phyloP scores from a whole-genome alignment of 2,329 filamentous ascomycete genomes.

The Cladosporium sp. region DNA sequence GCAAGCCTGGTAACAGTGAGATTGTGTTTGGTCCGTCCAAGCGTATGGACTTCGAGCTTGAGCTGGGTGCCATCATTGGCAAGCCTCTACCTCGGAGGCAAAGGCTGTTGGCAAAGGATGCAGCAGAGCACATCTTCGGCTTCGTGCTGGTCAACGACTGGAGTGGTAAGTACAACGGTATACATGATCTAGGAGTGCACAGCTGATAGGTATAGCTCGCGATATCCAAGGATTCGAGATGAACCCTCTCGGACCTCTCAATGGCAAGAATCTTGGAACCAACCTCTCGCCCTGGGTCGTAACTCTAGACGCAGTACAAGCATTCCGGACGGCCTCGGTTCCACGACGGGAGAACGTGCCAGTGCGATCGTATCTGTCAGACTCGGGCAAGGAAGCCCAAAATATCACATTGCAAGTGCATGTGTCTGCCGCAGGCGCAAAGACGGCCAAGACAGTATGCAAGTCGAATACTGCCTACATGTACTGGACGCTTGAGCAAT shows the following conservation, averaged over 20 bases:
- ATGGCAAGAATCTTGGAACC: conserved; percentile 58
- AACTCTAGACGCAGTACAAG: conserved; percentile 51
- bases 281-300: conserved; percentile 60
- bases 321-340: conserved; percentile 24
- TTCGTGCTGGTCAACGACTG: conserved; percentile 60
- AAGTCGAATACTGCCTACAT: conserved; percentile 31
- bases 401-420: conserved; percentile 24
- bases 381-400: conserved; percentile 19
- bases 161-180: conserved; percentile 32
- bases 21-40: conserved; percentile 44
- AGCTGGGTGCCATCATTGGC: conserved; percentile 43
- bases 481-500: conserved; percentile 43
- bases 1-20: conserved; percentile 43
- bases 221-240: conserved; percentile 61
- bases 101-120: conserved; percentile 35
- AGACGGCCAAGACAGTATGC: conserved; percentile 17
- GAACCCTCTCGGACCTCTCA: conserved; percentile 57
- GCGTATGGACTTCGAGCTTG: conserved; percentile 47
- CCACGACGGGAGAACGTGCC: conserved; percentile 16
- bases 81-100: conserved; percentile 35
- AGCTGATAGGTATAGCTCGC: conserved; percentile 36
- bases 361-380: conserved; percentile 19
- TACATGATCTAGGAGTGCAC: too few relatives aligned
- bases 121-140: conserved; percentile 56
- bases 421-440: conserved; percentile 8